These are phyloP conservation scores for Rhynchosporium agropyri DNA, from an alignment of 2,329 filamentous ascomycete species.

Conservation along the genomic window DNA sequence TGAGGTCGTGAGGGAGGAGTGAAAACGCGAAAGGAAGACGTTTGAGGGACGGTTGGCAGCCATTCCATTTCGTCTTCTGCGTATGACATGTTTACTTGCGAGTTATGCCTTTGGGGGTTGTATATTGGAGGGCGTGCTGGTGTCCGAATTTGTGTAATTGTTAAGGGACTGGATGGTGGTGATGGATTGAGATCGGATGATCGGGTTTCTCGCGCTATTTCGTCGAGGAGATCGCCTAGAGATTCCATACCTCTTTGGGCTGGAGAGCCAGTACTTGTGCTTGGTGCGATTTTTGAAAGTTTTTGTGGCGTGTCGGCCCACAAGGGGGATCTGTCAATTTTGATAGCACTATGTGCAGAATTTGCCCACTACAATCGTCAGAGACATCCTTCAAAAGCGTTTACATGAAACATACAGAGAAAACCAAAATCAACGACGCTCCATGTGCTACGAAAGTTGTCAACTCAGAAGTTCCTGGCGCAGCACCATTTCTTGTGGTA, in stretches of 20 bases:
- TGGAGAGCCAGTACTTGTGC: slow-evolving; percentile 22
- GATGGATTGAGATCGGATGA: slow-evolving; percentile 21
- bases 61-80: slow-evolving; percentile 64
- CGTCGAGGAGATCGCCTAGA: slow-evolving; percentile 52
- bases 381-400: neutral
- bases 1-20: slow-evolving; percentile 47
- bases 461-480: slow-evolving; percentile 29
- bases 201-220: slow-evolving; percentile 45
- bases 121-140: neutral
- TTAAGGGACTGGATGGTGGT: neutral
- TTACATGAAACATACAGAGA: slow-evolving; percentile 50
- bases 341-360: slow-evolving; percentile 29
- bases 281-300: slow-evolving; percentile 31
- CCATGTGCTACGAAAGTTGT: slow-evolving; percentile 49
- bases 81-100: slow-evolving; percentile 8
- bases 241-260: slow-evolving; percentile 44
- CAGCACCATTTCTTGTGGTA: slow-evolving; percentile 30
- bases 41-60: slow-evolving; percentile 57
- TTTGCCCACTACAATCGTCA: slow-evolving; percentile 33
- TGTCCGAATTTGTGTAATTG: neutral
- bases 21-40: slow-evolving; percentile 58
- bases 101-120: neutral
- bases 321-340: slow-evolving; percentile 50
- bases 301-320: slow-evolving; percentile 46
- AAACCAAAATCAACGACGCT: slow-evolving; percentile 56